Conservation (phyloP, 768 basidiomycete genomes). For the Leucocoprinus birnbaumii region DNA sequence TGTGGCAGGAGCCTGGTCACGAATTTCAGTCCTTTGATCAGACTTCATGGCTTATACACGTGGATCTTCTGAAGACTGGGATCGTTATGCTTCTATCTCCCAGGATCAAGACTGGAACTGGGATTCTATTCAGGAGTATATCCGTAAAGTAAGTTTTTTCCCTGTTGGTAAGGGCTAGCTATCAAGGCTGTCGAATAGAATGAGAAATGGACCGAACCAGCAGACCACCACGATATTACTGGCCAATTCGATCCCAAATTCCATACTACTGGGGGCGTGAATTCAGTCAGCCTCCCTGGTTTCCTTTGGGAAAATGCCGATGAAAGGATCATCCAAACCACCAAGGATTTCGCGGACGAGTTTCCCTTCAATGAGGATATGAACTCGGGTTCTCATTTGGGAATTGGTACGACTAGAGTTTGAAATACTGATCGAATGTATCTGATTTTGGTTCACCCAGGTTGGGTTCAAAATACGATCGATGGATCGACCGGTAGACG, state of each 20-base stretch:
- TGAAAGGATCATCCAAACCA: constrained; percentile 15
- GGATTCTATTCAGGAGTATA: constrained; percentile 22
- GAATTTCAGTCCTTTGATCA: too few species aligned
- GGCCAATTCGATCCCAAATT: constrained; percentile 27
- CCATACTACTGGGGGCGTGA: constrained; percentile 23
- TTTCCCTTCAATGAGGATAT: constrained; percentile 15
- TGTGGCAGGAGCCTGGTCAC: not conserved
- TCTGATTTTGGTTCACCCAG: not conserved
- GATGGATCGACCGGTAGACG: not conserved
- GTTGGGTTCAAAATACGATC: constrained; percentile 8
- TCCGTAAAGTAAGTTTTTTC: constrained; percentile 1
- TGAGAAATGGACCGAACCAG: constrained; percentile 25
- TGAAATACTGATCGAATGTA: not conserved
- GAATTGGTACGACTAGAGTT: not conserved
- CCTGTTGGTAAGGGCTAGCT: constrained; percentile 8
- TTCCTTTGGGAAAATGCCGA: constrained; percentile 18
- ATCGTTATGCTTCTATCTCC: constrained; percentile 25
- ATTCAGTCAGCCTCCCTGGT: constrained; percentile 22
- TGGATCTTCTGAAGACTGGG: constrained; percentile 24
- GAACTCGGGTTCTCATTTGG: constrained; percentile 16
- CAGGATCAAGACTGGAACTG: constrained; percentile 31
- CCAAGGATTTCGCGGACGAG: not conserved
- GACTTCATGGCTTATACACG: constrained; percentile 21
- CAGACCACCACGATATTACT: constrained; percentile 27
- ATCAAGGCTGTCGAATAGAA: constrained; percentile 18